Evolutionary conservation across 148 eudicot genomes (phyloP), one percentile per base, ranked within the genome.

Genomic region (Rheum nobile): DNA sequence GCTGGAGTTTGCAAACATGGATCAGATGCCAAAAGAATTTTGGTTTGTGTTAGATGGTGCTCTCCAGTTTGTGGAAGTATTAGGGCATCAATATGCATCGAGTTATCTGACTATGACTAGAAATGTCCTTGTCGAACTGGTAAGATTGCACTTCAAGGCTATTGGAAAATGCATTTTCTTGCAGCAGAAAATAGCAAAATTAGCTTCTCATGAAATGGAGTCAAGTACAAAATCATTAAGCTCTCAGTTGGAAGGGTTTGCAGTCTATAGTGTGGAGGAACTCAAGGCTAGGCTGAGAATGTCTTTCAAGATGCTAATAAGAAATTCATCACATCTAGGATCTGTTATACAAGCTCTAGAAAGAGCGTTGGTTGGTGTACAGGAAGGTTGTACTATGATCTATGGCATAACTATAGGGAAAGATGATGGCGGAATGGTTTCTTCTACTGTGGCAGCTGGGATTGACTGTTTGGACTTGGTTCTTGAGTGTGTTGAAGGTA

Each of bases 111-210:
- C 72, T 5, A 39, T 75, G 69, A 80, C 96, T 61, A 74, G 78
- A 77, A 61, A 78, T 74, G 71, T 83, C 50, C 90, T 85, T 77
- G 82, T 77, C 71, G 84, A 82, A 81, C 77, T 91, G 43, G 75
- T 95, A 50, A 86, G 83, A 52, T 80, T 95, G 48, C 93, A 95
- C 80, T 69, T 92, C 37, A 78, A 70, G 74, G 91, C 87, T 74
- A 84, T 92, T 52, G 99, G 99, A 73, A 92, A 84, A 80, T 95
- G 99, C 87, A 92, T 87, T 74, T 79, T 80, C 26, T 88, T 92
- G 65, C 96, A 92, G 77, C 96, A 91, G 44, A 95, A 95, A 78
- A 72, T 75, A 63, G 93, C 97, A 67, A 84, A 79, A 67, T 67
- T 89, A 78, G 92, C 88, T 52, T 92, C 91, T 57, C 94, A 85